Evolutionary conservation across 1,284 basidiomycete genomes (phyloP), one percentile per base, ranked within the genome.

Genomic region (Papiliotrema fonsecae): DNA sequence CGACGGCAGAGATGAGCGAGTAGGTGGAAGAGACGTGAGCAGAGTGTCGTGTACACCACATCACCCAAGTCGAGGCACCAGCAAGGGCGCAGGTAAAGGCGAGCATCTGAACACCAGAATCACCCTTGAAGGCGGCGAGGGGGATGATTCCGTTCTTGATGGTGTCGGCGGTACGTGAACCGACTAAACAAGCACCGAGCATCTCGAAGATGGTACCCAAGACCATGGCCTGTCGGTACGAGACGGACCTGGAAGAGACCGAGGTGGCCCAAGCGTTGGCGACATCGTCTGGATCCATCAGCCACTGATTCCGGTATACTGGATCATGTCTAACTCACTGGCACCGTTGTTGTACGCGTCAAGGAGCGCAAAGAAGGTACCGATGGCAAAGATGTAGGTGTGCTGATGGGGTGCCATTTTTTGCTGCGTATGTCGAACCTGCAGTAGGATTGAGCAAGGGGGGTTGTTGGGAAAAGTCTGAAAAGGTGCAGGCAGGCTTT

Each of bases 331-430:
- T 10, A 47, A 67, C 62, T 71, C 61, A 63, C 73, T 75, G 41
- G 74, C 61, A 60, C 77, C 77, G 53, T 77, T 78, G 65, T 76
- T 77, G 70, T 62, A 78, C 1, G 76, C 76, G 53, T 78, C 77
- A 6, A 78, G 66, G 7, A 69, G 52, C 24, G 72, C 67, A 52
- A 77, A 75, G 50, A 77, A 69, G 42, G 71, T 67, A 27, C 75
- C 75, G 40, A 77, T 70, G 34, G 72, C 76, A 40, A 78, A 73
- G 37, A 77, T 52, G 60, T 76, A 77, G 59, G 68, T 62, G 56
- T 64, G 76, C 47, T 77, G 64, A 41, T 22, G n/a, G n/a, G n/a
- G n/a, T n/a, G n/a, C n/a, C n/a, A n/a, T n/a, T n/a, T n/a, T n/a
- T n/a, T n/a, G n/a, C n/a, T n/a, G n/a, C n/a, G n/a, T n/a, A n/a